Base-by-base conservation (phyloP, 2,329 filamentous ascomycete species). In the Phialophora verrucosa region DNA sequence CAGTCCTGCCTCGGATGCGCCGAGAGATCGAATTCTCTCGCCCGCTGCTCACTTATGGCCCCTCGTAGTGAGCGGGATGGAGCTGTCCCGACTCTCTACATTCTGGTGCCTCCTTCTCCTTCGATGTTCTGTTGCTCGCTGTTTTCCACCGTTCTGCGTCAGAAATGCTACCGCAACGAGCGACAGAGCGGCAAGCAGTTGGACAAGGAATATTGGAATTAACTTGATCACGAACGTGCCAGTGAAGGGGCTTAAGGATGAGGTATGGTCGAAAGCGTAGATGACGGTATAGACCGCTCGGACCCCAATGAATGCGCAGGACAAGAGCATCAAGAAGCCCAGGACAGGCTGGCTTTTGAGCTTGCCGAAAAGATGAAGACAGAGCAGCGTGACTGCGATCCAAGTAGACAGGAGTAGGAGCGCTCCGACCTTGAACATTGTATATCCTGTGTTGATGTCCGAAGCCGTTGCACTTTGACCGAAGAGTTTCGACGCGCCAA, bases 201-300 rank as follows among this genome's bases (percentile, higher is more conserved):
- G 65, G 11, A 58, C 65, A 51, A 67, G 47, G 25, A 67, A 38
- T 4, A 64, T 55, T 35, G 63, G 57, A 20, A 61, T 44, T 14
- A 67, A 20, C 44, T 58, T 67, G 61, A 67, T 47, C 3, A 56
- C 61, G 49, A 67, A 67, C 0, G 23, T 47, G 10, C 65, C 65
- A 12, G 65, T 67, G 32, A 67, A 51, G 2, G 61, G 60, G 20
- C 62, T 67, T 20, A 67, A 47, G 3, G 60, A 57, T 2, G 51
- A 12, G 2, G 61, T 59, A 31, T 64, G 60, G 38, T 65, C 59
- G 42, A 65, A 68, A 14, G 66, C 66, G 47, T 65, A 63, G 12
- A 68, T 63, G 4, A 68, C 55, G 31, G 47, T 60, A 49, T 68
- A 68, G 25, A 68, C 27, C 5, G 63, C 59, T n/a, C 66, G 55